Conservation (phyloP, 108 stramenopile species). For the Conticribra weissflogii region DNA sequence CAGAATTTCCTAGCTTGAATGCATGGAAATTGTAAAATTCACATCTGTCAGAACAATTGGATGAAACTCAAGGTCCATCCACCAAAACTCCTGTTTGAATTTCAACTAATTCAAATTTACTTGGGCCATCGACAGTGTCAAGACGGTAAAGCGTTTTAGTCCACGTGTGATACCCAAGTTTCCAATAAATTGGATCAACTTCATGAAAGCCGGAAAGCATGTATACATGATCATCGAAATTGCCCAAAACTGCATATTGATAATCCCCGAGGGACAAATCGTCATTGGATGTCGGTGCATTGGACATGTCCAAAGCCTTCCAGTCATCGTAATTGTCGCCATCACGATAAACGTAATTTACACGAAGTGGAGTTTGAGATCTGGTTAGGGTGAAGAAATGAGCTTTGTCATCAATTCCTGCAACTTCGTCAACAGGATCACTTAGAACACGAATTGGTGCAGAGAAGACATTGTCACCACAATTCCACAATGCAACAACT, state of each 20-base stretch:
- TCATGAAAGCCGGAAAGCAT: not conserved
- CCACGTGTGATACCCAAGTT: not conserved
- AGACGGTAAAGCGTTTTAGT: not conserved
- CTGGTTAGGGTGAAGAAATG: not conserved
- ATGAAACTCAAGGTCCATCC: too few species aligned
- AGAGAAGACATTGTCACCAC: not conserved
- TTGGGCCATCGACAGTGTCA: constrained; percentile 2
- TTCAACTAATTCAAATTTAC: too few species aligned
- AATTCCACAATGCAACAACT: not conserved
- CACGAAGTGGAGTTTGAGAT: not conserved
- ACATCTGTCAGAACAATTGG: too few species aligned
- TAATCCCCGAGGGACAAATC: not conserved
- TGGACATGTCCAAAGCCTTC: constrained; percentile 3
- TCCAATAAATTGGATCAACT: not conserved
- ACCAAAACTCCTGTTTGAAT: too few species aligned
- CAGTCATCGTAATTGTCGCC: too few species aligned
- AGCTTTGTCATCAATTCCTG: not conserved
- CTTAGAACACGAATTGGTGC: not conserved
- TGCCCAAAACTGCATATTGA: not conserved
- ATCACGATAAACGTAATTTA: constrained; percentile 7
- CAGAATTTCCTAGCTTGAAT: too few species aligned
- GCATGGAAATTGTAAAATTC: too few species aligned
- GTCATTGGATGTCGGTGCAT: too few species aligned
- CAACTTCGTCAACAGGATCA: not conserved
- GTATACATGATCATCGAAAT: constrained; percentile 6